Evolutionary conservation across 768 basidiomycete genomes (phyloP), one percentile per base, ranked within the genome.

Genomic region (Tylopilus subfusipes): DNA sequence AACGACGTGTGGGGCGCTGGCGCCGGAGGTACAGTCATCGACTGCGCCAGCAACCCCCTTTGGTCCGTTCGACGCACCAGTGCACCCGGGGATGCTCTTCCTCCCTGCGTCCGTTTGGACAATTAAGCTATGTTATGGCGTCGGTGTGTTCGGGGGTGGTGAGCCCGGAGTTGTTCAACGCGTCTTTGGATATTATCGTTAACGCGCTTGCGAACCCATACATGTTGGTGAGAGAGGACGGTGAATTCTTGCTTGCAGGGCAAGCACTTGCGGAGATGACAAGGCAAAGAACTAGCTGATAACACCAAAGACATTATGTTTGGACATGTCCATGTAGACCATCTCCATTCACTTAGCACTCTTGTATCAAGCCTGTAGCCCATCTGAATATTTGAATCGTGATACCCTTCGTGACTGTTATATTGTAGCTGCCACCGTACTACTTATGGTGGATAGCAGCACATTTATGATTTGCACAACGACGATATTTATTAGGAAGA

Each of bases 401-500:
- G 45, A 34, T 33, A 31, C 36, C n/a, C 36, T 38, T n/a, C 18
- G 13, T 22, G 43, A 27, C 16, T 44, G 43, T 30, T 6, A 10
- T 12, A 14, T 42, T 8, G n/a, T 40, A 16, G 18, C 22, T 11
- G 14, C 33, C 16, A 36, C 34, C 34, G 31, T 10, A 33, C 6
- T 34, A 13, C 36, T 34, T 38, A 9, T 53, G 21, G 19, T 16
- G 22, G 19, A 34, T 31, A 4, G 27, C 14, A 4, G 27, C 14
- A 47, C 19, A 48, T 53, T 34, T 43, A 42, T 52, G 54, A 59
- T 69, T 48, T 63, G 56, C 56, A 68, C 58, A 55, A 56, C 49
- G 43, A 55, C 52, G 46, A 49, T 39, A 30, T 31, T 63, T 58
- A 68, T 68, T 68, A 63, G 48, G 54, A 58, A 65, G 66, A 60